Base-by-base conservation (phyloP, 2,329 filamentous ascomycete genomes). In the Exophiala calicioides region DNA sequence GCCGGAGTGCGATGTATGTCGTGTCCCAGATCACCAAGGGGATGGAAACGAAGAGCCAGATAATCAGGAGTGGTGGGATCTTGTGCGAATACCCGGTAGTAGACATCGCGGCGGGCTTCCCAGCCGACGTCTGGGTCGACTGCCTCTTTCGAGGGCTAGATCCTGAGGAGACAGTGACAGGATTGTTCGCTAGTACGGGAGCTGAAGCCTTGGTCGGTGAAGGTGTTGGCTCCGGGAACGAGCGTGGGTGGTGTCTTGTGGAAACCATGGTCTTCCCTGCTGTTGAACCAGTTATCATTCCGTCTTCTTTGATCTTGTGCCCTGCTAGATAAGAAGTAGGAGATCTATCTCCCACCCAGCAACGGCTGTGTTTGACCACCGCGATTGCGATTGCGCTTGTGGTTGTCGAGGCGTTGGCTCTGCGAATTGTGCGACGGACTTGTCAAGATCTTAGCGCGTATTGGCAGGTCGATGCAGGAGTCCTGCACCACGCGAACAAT, bases 1-100 rank as follows among this genome's bases (percentile, higher is more conserved):
- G 90, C 15, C 90, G 86, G 43, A 87, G 72, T 35, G 95, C 73
- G 29, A 95, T 81, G 71, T 95, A 95, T 47, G 74, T 72, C 21
- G 79, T 80, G 70, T 95, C 90, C 90, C 90, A 95, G 39, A 80
- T 62, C 37, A 95, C 88, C 50, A 94, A 77, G 1, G 87, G 88
- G 12, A 93, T 70, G 15, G 86, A 90, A 52, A 91, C 55, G 48
- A 76, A 68, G 19, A 95, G 75, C 89, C 89, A 95, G 54, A 82
- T 57, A 32, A 88, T 76, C 16, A 80, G 73, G 9, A 81, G 62
- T 40, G 76, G 76, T 9, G 78, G 78, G 3, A 81, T 79, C 0
- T 76, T 81, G 61, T 86, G 82, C 8, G 76, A 71, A 79, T 81
- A 81, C 23, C 50, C 20, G 24, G 19, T 54, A 53, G 33, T 50